Percentiles rank a stretch among this genome's conserved stretches.
phyloP scores from a whole-genome alignment of 2,329 filamentous ascomycete species.

The Ceratocystis cacaofunesta region DNA sequence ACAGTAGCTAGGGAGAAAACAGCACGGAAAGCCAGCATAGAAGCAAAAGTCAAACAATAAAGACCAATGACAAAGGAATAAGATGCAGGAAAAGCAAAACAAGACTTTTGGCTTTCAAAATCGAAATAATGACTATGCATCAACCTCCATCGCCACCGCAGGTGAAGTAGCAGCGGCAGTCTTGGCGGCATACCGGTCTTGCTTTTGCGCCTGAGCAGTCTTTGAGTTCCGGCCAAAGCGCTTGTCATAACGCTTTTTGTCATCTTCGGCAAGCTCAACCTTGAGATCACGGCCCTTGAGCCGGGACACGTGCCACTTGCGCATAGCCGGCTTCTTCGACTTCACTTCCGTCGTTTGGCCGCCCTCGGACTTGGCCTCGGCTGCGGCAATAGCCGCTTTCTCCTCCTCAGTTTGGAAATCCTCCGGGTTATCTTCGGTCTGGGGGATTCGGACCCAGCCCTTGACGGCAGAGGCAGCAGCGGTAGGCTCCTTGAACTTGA shows the following conservation, averaged over 20 bases:
- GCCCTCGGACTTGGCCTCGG: conserved; percentile 30
- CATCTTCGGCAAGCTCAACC: conserved; percentile 87
- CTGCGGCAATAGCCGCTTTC: conserved; percentile 27
- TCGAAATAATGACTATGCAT: conserved; percentile 5
- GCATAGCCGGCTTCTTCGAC: conserved; percentile 40
- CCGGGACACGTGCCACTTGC: conserved; percentile 74
- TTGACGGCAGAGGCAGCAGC: conserved; percentile 55
- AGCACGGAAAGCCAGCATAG: not conserved
- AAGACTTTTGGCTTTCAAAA: not conserved
- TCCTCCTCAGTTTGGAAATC: conserved; percentile 36
- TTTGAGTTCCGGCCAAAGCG: conserved; percentile 64
- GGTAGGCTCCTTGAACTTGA: conserved; percentile 70
- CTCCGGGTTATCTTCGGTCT: conserved; percentile 47
- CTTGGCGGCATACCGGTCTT: conserved; percentile 15
- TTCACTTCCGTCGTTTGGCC: conserved; percentile 25
- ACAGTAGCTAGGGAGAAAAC: not conserved
- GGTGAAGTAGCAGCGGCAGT: conserved; percentile 25
- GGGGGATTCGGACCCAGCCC: conserved; percentile 61
- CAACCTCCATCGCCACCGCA: conserved; percentile 29
- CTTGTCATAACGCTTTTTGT: conserved; percentile 81
- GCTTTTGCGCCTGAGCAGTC: conserved; percentile 22
- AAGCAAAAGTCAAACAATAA: not conserved
- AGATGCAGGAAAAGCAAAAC: not conserved
- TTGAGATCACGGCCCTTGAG: conserved; percentile 67
- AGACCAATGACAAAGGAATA: not conserved